phyloP scores from a whole-genome alignment of 2,329 filamentous ascomycete genomes.

The Hirsutella minnesotensis region DNA sequence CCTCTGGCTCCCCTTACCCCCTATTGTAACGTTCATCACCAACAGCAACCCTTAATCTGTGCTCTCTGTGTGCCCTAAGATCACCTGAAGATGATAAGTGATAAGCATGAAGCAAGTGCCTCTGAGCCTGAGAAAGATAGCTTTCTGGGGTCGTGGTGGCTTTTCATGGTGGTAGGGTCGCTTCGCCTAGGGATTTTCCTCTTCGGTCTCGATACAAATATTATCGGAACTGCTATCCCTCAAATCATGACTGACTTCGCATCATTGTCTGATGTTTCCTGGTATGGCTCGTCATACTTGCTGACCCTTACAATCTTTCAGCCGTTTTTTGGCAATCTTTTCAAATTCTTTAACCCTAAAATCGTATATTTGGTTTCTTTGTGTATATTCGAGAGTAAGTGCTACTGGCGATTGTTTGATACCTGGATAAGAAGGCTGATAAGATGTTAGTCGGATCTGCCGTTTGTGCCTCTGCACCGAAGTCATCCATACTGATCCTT shows the following conservation, averaged over 20 bases:
- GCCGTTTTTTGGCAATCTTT: background rate
- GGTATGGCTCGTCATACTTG: slow-evolving; percentile 41
- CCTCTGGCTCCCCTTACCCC: no score
- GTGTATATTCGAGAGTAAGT: background rate
- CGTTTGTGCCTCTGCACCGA: background rate
- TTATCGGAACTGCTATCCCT: slow-evolving; percentile 37
- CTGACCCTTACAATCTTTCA: slow-evolving; percentile 26
- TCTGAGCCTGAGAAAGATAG: no score
- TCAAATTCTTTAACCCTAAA: background rate
- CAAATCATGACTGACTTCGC: slow-evolving; percentile 35
- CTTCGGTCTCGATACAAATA: slow-evolving; percentile 18
- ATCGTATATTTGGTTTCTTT: background rate
- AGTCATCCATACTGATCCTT: background rate
- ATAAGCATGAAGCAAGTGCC: no score
- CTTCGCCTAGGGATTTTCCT: background rate
- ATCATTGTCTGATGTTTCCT: slow-evolving; percentile 32
- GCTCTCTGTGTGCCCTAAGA: no score
- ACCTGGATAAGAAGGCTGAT: no score
- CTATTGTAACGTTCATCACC: no score
- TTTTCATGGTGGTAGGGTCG: background rate
- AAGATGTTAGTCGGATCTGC: background rate
- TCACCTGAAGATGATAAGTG: no score
- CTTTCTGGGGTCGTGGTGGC: background rate
- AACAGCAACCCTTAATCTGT: no score
- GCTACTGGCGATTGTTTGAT: background rate